Base-by-base conservation (phyloP, 192 early-diverging fungal genomes). In the Coemansia sp. region DNA sequence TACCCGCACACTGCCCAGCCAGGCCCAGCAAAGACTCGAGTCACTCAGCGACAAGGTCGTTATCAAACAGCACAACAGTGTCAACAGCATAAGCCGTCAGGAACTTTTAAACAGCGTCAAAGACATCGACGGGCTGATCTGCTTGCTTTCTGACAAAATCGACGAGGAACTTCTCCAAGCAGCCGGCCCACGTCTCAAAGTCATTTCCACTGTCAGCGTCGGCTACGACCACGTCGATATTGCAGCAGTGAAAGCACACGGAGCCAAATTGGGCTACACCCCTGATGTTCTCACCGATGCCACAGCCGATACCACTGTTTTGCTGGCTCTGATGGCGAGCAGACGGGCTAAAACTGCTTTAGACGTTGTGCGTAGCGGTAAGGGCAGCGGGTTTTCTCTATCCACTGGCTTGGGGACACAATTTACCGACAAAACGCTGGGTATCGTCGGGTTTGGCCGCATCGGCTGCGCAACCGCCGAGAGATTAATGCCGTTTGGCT, bases 221-320 rank as follows among this genome's bases (percentile, higher is more conserved):
- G 94, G 94, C 18, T 91, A 88, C 76, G 93, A 96, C 64, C 94
- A 96, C 66, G 88, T 96, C 20, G 89, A 91, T 66, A 62, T 87
- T 0, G 64, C 62, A 5, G 87, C 82, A 7, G 67, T 89, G 17
- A 72, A 86, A 20, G 11, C 36, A 12, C 76, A 78, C 8, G 80
- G 86, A 18, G 79, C 79, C 2, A 74, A 55, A 17, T 66, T 97
- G 6, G 94, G 94, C 5, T 87, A 92, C 70, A 97, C 95, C 1
- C 93, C 95, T 5, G 91, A 91, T 61, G 95, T 95, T 1, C 81
- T 95, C 43, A 97, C 95, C 0, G 93, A 95, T 64, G 94, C 94
- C 0, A 91, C 91, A 12, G 95, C 95, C 5, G 94, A 95, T 43
- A 84, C 92, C 5, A 89, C 92, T 0, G 85, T 91, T 4, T 81